Base-by-base conservation (phyloP, 2,329 filamentous ascomycete species). In the Fusarium bulbicola region DNA sequence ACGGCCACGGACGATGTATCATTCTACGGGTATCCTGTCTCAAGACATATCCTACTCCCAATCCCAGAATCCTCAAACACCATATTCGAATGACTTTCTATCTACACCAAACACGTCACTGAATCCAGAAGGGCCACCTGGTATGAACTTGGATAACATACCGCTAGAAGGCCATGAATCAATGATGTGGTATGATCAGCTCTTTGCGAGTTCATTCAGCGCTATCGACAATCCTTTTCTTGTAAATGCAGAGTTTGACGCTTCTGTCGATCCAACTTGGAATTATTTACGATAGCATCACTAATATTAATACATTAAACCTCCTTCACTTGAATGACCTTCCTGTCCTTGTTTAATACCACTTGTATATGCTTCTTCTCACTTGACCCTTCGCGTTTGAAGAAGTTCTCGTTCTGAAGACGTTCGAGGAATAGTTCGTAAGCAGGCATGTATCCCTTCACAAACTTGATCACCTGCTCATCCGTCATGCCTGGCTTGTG, bases 181-280 rank as follows among this genome's bases (percentile, higher is more conserved):
- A 2, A 80, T 81, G 68, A 78, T 80, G 46, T 81, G 80, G 80
- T 81, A 80, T 42, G 80, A 81, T 13, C 80, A 81, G 42, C 47
- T 81, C 24, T 81, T 81, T 63, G 79, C 78, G 2, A 81, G 79
- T 40, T 80, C 79, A 1, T 81, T 81, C 47, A 79, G 78, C 30
- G 79, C 79, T 3, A 79, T 81, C 49, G 80, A 81, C 14, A 81
- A 80, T 24, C 80, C 80, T 0, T 80, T 80, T 30, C 69, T 81
- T 20, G 79, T 77, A 9, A 77, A 80, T 21, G 79, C 80, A 0
- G 77, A 81, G 40, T 80, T 81, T 47, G 78, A 81, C 57, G 71
- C 79, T 4, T 80, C 78, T 14, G 75, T 80, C 14, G 78, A 81
- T 36, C 79, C 79, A 18, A 80, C 75, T 3, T 81, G 79, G 79